Evolutionary conservation across 257 asterid species (phyloP).

Genomic region (Nemophila menziesii): DNA sequence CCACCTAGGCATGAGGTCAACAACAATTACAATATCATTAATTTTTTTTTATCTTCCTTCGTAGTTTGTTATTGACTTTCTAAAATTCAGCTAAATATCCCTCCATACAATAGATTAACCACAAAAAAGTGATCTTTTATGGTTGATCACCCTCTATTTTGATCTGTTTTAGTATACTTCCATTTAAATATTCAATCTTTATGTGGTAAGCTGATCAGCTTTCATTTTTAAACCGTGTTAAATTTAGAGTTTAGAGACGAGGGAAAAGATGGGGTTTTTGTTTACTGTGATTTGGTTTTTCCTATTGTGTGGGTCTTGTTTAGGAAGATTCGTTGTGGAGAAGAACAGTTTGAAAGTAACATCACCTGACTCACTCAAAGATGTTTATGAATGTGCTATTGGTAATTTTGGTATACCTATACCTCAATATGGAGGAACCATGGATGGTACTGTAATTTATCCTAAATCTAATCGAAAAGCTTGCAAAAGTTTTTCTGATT

Average conservation of each 20-base stretch:
- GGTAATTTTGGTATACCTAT: slow-evolving; percentile 98
- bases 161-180: background rate
- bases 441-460: slow-evolving; percentile 65
- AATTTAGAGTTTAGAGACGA: slow-evolving; percentile 23
- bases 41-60: too few relatives aligned
- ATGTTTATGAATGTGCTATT: slow-evolving; percentile 75
- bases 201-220: background rate
- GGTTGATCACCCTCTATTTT: background rate
- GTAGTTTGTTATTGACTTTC: too few relatives aligned
- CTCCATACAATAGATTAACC: background rate
- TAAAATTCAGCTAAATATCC: background rate
- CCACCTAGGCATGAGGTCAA: too few relatives aligned
- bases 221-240: background rate
- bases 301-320: slow-evolving; percentile 37
- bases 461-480: slow-evolving; percentile 74
- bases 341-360: slow-evolving; percentile 85
- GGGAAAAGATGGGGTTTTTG: slow-evolving; percentile 26
- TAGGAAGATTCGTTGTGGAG: slow-evolving; percentile 89
- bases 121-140: background rate
- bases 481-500: slow-evolving; percentile 42
- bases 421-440: slow-evolving; percentile 86
- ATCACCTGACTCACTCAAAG: slow-evolving; percentile 58
- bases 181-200: background rate
- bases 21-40: too few relatives aligned
- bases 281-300: slow-evolving; percentile 28